phyloP scores from a whole-genome alignment of 2,329 filamentous ascomycete genomes.

The Metarhizium sp. region DNA sequence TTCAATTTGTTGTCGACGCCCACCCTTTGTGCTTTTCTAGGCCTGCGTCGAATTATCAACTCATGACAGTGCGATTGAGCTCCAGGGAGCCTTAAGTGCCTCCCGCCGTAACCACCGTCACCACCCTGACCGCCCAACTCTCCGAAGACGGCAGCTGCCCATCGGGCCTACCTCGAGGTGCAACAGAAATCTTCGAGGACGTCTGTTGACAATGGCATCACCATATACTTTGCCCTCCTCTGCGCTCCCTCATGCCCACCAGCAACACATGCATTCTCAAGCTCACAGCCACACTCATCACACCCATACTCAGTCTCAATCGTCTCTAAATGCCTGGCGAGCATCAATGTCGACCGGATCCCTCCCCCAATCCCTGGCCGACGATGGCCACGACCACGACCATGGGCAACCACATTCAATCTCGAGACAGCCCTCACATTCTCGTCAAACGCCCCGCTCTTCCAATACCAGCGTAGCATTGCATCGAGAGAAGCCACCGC shows the following conservation, averaged over 20 bases:
- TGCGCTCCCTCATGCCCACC: conserved; percentile 37
- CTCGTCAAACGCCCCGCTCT: conserved; percentile 19
- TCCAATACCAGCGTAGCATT: conserved; percentile 20
- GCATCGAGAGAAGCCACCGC: conserved; percentile 21
- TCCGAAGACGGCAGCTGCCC: conserved; percentile 5
- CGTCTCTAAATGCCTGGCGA: conserved; percentile 29
- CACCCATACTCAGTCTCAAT: conserved; percentile 15
- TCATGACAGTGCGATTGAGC: conserved; percentile 17
- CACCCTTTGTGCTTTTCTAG: no score
- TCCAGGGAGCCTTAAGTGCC: conserved; percentile 10
- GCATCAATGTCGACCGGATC: conserved; percentile 24
- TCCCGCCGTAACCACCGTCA: conserved; percentile 11
- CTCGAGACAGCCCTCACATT: conserved; percentile 18
- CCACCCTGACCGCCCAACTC: conserved; percentile 5
- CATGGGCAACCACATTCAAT: conserved; percentile 17
- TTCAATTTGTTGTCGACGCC: not conserved
- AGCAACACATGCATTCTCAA: conserved; percentile 31
- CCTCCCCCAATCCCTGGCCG: conserved; percentile 18
- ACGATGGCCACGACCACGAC: conserved; percentile 18
- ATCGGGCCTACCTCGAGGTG: no score
- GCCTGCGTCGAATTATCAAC: not conserved
- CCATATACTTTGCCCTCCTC: conserved; percentile 45
- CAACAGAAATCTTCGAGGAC: not conserved
- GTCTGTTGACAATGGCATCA: conserved; percentile 31
- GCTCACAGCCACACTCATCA: conserved; percentile 23